Evolutionary conservation across 345 rosid species (phyloP).

Genomic region (Hypericum perforatum): DNA sequence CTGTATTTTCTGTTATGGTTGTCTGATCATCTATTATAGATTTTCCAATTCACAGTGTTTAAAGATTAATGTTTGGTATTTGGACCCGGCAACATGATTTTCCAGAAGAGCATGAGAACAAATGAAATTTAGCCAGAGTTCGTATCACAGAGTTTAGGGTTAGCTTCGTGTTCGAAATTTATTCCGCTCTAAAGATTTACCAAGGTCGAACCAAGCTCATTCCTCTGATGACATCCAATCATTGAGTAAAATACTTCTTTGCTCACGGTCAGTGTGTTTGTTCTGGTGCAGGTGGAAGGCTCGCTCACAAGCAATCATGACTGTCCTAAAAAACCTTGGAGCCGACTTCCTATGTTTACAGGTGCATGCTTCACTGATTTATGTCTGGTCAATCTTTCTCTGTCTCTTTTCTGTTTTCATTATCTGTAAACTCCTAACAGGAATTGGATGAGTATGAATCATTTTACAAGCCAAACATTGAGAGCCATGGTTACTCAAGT

Average conservation of each 20-base stretch:
- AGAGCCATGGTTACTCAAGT: slow-evolving; percentile 55
- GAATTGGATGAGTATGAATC: slow-evolving; percentile 79
- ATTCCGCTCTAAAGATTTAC: too few relatives aligned
- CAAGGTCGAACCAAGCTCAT: too few relatives aligned
- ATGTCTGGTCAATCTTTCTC: too few relatives aligned
- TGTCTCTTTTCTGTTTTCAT: not conserved
- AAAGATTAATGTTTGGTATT: too few relatives aligned
- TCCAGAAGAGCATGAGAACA: too few relatives aligned
- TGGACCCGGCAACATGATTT: too few relatives aligned
- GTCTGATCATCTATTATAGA: too few relatives aligned
- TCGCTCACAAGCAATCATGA: slow-evolving; percentile 64
- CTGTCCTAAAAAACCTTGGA: slow-evolving; percentile 44
- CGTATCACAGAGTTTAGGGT: too few relatives aligned
- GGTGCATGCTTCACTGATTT: slow-evolving; percentile 24
- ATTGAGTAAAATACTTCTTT: not conserved
- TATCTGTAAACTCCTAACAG: slow-evolving; percentile 28
- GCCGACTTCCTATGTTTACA: slow-evolving; percentile 83
- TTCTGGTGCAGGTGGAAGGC: slow-evolving; percentile 57
- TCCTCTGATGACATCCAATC: not conserved
- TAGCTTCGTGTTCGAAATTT: too few relatives aligned
- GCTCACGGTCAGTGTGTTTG: slow-evolving; percentile 8
- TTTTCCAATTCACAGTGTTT: too few relatives aligned
- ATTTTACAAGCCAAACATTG: slow-evolving; percentile 63
- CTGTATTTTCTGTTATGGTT: too few relatives aligned
- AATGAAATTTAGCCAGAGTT: too few relatives aligned